Conservation (phyloP, 1,284 basidiomycete species). For the Apiotrichum gamsii region DNA sequence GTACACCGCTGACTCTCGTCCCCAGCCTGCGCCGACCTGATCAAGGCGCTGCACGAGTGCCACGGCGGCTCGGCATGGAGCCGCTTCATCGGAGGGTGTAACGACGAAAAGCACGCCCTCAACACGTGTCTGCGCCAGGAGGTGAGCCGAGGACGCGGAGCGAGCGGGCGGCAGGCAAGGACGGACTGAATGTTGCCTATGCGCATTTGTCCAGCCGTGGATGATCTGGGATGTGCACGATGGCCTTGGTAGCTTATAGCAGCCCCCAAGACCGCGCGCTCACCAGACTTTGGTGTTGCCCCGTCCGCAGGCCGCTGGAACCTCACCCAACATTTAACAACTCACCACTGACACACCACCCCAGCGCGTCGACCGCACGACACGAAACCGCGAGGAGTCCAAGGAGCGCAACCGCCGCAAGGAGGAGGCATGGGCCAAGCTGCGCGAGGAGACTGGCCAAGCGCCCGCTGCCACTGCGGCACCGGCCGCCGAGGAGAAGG, state of each 20-base stretch:
- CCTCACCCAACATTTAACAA: too few relatives aligned
- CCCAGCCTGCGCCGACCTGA: constrained; percentile 41
- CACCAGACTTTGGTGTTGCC: too few relatives aligned
- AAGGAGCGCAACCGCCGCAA: constrained; percentile 53
- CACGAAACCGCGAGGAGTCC: constrained; percentile 61
- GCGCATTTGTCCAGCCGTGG: too few relatives aligned
- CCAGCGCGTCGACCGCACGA: constrained; percentile 63
- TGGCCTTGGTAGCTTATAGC: too few relatives aligned
- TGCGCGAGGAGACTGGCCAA: constrained; percentile 33
- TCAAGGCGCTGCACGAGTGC: constrained; percentile 41
- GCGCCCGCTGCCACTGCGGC: neutral
- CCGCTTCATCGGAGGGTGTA: constrained; percentile 52
- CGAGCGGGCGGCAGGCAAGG: too few relatives aligned
- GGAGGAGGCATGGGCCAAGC: constrained; percentile 35
- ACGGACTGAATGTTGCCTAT: too few relatives aligned
- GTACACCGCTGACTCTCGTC: too few relatives aligned
- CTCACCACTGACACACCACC: too few relatives aligned
- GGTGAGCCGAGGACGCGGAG: constrained; percentile 57
- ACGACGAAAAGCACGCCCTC: constrained; percentile 62
- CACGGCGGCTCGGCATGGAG: constrained; percentile 32
- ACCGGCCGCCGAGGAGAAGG: too few relatives aligned
- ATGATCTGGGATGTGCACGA: too few relatives aligned
- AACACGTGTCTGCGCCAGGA: constrained; percentile 69
- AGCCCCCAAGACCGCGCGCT: too few relatives aligned
- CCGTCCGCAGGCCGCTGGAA: too few relatives aligned